Conservation (phyloP, 441 rosid species). For the Kokia cookei region DNA sequence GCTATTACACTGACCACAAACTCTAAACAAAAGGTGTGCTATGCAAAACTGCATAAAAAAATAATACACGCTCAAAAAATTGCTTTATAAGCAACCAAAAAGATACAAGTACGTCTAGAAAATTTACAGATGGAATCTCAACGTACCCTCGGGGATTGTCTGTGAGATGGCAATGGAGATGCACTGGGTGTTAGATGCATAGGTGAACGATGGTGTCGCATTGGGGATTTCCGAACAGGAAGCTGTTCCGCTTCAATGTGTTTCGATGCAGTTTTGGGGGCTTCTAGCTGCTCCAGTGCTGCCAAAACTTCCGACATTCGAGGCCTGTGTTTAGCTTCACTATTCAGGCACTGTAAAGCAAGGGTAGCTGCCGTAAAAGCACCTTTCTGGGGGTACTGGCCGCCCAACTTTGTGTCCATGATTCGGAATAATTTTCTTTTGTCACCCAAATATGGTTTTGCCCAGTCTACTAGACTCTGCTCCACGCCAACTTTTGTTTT, state of each 20-base stretch:
- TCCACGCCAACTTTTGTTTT: conserved; percentile 47
- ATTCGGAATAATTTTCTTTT: conserved; percentile 52
- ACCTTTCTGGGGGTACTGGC: conserved; percentile 56
- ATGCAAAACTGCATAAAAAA: conserved; percentile 22
- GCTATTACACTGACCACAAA: not conserved
- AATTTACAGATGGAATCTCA: conserved; percentile 23
- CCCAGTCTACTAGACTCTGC: conserved; percentile 61
- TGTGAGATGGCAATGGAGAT: conserved; percentile 43
- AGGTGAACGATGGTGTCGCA: conserved; percentile 38
- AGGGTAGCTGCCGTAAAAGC: conserved; percentile 52
- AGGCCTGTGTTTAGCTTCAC: conserved; percentile 49
- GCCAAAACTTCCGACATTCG: conserved; percentile 47
- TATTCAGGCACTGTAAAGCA: conserved; percentile 41
- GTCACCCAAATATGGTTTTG: conserved; percentile 51
- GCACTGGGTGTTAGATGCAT: conserved; percentile 33
- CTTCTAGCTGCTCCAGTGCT: conserved; percentile 38
- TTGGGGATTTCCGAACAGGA: conserved; percentile 33
- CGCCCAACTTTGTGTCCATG: conserved; percentile 61
- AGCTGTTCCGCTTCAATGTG: conserved; percentile 19
- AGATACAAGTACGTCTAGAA: conserved; percentile 1
- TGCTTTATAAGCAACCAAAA: conserved; percentile 15
- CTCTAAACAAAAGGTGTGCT: conserved; percentile 3
- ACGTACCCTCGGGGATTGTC: conserved; percentile 31
- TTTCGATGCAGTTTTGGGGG: conserved; percentile 21
- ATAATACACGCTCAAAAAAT: conserved; percentile 9